Conservation (phyloP, 345 rosid genomes). For the Eucalyptus polyanthemos region DNA sequence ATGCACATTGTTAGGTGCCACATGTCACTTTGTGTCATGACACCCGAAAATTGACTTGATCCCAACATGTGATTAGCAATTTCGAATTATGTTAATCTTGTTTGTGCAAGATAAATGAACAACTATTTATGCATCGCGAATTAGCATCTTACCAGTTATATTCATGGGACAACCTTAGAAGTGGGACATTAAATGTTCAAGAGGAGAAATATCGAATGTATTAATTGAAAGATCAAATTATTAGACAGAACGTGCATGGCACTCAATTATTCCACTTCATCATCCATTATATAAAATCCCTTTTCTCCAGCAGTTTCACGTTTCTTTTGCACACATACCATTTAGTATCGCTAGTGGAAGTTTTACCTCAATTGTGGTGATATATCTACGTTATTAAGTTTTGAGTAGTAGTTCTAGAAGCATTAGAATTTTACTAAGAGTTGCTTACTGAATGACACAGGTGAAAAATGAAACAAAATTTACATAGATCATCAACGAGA, state of each 20-base stretch:
- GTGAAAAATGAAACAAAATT: no score
- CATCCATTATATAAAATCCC: no score
- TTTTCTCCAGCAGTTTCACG: fast-evolving
- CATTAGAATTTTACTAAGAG: no score
- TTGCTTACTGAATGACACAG: no score
- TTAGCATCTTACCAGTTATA: not conserved
- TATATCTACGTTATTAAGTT: no score
- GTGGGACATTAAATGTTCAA: not conserved
- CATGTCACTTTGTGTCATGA: not conserved
- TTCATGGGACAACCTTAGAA: not conserved
- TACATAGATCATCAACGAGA: no score
- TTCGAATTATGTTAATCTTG: not conserved
- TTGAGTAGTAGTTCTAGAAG: no score
- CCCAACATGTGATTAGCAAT: not conserved
- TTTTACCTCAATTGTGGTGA: no score
- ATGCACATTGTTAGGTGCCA: not conserved
- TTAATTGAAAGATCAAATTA: not conserved
- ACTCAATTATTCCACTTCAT: not conserved
- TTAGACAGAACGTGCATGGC: no score
- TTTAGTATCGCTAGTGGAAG: no score
- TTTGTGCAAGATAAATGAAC: not conserved
- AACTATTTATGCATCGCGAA: no score
- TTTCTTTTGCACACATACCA: not conserved
- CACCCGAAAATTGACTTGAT: not conserved
- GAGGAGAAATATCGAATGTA: not conserved